Evolutionary conservation across 257 asterid genomes (phyloP), one percentile per base, ranked within the genome.

Genomic region (Haberlea rhodopensis): DNA sequence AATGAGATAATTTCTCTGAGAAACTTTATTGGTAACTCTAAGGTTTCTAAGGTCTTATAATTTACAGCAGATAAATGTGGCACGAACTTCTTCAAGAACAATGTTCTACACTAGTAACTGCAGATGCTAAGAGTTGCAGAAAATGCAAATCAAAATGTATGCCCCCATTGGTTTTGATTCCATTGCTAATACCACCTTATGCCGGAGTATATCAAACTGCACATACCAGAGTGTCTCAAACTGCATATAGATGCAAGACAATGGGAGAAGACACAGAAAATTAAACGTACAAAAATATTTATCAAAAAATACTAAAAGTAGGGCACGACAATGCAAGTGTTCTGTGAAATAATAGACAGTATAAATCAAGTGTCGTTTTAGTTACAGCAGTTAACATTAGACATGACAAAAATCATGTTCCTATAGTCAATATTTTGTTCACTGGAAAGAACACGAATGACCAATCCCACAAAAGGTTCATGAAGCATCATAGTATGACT

Each of bases 171-270:
- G 2, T 15, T 40, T 40, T 4, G 19, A 11, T 69, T 53, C 55
- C 58, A 31, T 53, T 57, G 72, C 60, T 40, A 68, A 53, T 53
- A 61, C 29, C 25, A 43, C 24, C 72, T 66, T 66, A 57, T 52
- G 65, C n/a, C 69, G 66, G 19, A 37, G 52, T 55, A 20, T 23
- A 10, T 55, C 37, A 26, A 54, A 63, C 79, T 77, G 68, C 51
- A 53, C 37, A 58, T 23, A 66, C n/a, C 69, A 70, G 19, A 37
- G 52, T 55, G 24, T 23, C 16, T 55, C 37, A 26, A 54, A 63
- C 79, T 77, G 68, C 51, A 53, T 29, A 58, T 23, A 66, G 49
- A 34, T 62, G 68, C 63, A 59, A 24, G 29, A 59, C 8, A 69
- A 31, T 9, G 11, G 19, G 37, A 45, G 15, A 60, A 32, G 22